A percentile compares a stretch with the other conserved stretches of the same genome.
Conservation (phyloP, 257 asterid species). For the Cynanchum wilfordii region DNA sequence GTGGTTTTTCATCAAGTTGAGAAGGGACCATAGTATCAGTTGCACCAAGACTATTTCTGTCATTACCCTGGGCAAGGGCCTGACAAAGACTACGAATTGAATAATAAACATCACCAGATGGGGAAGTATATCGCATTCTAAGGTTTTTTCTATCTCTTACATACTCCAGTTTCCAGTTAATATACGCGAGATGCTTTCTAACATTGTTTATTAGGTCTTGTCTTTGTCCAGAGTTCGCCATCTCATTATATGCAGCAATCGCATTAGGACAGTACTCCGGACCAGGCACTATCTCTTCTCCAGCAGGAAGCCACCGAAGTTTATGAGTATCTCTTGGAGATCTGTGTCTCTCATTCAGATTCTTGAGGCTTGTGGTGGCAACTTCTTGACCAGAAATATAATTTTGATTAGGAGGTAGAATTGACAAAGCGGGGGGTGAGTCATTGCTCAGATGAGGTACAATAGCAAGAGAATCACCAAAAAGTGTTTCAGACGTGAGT, state of each 20-base stretch:
- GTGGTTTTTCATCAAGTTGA: slow-evolving; percentile 24
- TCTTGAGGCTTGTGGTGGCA: slow-evolving; percentile 18
- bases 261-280: slow-evolving; percentile 44
- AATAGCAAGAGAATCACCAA: slow-evolving; percentile 23
- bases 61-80: slow-evolving; percentile 14
- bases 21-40: slow-evolving; percentile 20
- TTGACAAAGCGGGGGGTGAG: slow-evolving; percentile 21
- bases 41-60: slow-evolving; percentile 9
- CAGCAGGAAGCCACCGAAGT: slow-evolving; percentile 36
- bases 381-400: slow-evolving; percentile 20
- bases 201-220: slow-evolving; percentile 4
- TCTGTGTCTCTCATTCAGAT: slow-evolving; percentile 14
- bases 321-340: slow-evolving; percentile 19
- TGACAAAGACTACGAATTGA: slow-evolving; percentile 39
- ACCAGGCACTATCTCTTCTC: slow-evolving; percentile 30
- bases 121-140: slow-evolving; percentile 43
- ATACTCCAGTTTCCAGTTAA: slow-evolving; percentile 60
- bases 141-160: neutral
- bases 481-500: slow-evolving; percentile 28
- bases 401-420: slow-evolving; percentile 20
- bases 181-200: slow-evolving; percentile 46
- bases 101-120: slow-evolving; percentile 30
- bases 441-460: slow-evolving; percentile 29
- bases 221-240: slow-evolving; percentile 1
- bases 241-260: slow-evolving; percentile 25